Evolutionary conservation across 1,284 basidiomycete species (phyloP), one percentile per base, ranked within the genome.

Genomic region (Schizopora paradoxa): DNA sequence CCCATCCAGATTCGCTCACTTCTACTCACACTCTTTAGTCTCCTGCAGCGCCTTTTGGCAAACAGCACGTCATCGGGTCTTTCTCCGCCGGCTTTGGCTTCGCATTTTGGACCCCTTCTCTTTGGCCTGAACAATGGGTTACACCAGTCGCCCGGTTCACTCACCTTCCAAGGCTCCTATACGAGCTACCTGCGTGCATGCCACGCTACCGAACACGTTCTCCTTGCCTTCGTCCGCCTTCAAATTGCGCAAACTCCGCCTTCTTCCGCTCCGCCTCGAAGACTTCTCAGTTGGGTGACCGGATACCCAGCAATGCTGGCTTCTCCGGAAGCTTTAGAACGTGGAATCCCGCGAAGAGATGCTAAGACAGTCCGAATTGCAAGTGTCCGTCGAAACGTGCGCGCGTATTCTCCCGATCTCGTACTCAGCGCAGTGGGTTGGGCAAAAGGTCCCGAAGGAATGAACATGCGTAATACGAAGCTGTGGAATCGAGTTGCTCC

Each of bases 91-190:
- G 81, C 86, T 1, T 72, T 93, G 27, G 86, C 89, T 0, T 81
- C 88, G n/a, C 74, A 91, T n/a, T 94, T 94, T 62, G 87, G 86
- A 0, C 88, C 86, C 4, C 71, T 88, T 19, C 65, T 96, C 32
- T 94, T 95, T 55, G 88, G 88, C 31, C 73, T 91, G 45, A 82
- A 76, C 10, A 68, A 72, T 14, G n/a, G n/a, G n/a, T n/a, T n/a
- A n/a, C n/a, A n/a, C n/a, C n/a, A n/a, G n/a, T n/a, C n/a, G n/a
- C 73, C 77, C 36, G 69, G 33, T 10, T 19, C 18, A 5, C 18
- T 22, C 10, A 66, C 14, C 58, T 91, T 91, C 64, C 82, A 86
- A 47, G 75, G 79, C 56, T 79, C 86, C 2, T 94, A 95, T 61
- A 63, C 77, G 13, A 77, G 82, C 57, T 95, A 91, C 60, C 79